Conservation (phyloP, 1,284 basidiomycete species). For the Cryptococcus sp. region DNA sequence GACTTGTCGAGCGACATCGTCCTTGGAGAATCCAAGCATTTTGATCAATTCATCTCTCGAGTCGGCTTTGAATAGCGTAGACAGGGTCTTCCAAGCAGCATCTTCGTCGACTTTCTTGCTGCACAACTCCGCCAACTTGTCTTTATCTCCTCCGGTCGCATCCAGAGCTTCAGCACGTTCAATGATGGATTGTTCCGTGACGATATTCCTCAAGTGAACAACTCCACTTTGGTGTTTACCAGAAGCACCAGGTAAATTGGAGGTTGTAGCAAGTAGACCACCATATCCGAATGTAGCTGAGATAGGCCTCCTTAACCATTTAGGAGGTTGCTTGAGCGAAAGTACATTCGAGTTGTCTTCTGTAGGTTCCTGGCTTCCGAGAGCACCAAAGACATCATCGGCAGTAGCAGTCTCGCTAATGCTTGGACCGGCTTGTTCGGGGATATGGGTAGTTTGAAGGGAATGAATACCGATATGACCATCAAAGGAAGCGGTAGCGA, state of each 20-base stretch:
- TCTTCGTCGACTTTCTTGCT: slow-evolving; percentile 50
- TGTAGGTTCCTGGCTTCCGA: slow-evolving; percentile 60
- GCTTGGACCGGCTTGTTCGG: slow-evolving; percentile 27
- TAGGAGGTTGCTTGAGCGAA: slow-evolving; percentile 85
- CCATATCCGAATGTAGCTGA: slow-evolving; percentile 88
- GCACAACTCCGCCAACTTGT: slow-evolving; percentile 64
- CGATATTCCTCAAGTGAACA: slow-evolving; percentile 70
- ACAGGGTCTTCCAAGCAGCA: slow-evolving; percentile 82
- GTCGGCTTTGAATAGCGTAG: slow-evolving; percentile 83
- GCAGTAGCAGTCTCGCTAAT: slow-evolving; percentile 35
- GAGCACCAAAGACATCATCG: slow-evolving; percentile 60
- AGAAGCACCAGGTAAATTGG: slow-evolving; percentile 65
- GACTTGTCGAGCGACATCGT: slow-evolving; percentile 73
- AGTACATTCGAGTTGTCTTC: slow-evolving; percentile 51
- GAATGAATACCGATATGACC: slow-evolving; percentile 78
- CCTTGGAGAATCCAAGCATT: slow-evolving; percentile 88
- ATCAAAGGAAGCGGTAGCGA: slow-evolving; percentile 75
- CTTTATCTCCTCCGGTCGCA: slow-evolving; percentile 58
- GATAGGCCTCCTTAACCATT: slow-evolving; percentile 85
- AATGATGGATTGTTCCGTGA: slow-evolving; percentile 73
- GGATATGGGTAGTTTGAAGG: slow-evolving; percentile 81
- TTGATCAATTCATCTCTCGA: slow-evolving; percentile 86
- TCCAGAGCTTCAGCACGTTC: slow-evolving; percentile 71
- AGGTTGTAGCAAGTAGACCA: slow-evolving; percentile 75
- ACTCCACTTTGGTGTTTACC: slow-evolving; percentile 73